Evolutionary conservation across 306 rosid genomes (phyloP), one percentile per base, ranked within the genome.

Genomic region (Neltuma alba): DNA sequence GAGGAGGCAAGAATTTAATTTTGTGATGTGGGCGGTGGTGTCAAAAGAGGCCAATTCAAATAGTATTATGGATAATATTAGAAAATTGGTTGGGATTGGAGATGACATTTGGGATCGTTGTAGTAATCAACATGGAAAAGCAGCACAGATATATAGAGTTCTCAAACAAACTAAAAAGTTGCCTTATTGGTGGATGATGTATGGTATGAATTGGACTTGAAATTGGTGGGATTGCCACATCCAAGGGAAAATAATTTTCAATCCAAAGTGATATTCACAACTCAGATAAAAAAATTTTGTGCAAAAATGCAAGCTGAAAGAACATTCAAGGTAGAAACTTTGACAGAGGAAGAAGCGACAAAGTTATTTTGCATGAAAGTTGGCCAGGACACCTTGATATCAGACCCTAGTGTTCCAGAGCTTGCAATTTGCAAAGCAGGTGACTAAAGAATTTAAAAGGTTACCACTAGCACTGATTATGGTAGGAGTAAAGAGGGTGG

Each of bases 121-220:
- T 1, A 41, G 21, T 33, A 23, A 41, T 1, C 5, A 0, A 18
- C 28, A 50, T 6, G 11, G 50, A 6, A 82, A 45, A 41, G 52
- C 42, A 3, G 12, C 5, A 21, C 25, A 3, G 1, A 76, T 82
- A 3, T 52, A 48, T 25, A 0, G 28, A 1, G 5, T 21, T 6
- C 1, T 82, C 16, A 41, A 55, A n/a, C 20, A 2, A 18, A 71
- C n/a, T n/a, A 70, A 42, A 84, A 52, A 23, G 75, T 75, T 70
- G 80, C 63, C 7, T 9, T 83, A 8, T 41, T 82, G 9, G 55
- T 85, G 15, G 91, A 87, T 16, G 91, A 85, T 42, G 1, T 87
- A 23, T 86, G 84, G 90, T 61, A 14, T 9, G 11, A 23, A 3
- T 0, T 84, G 28, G 84, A 87, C 10, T 58, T 87, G 3, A 25